A percentile compares a stretch with the other conserved stretches of the same genome.
phyloP scores from a whole-genome alignment of 495 filamentous ascomycete species.

The Elasticomyces elasticus region DNA sequence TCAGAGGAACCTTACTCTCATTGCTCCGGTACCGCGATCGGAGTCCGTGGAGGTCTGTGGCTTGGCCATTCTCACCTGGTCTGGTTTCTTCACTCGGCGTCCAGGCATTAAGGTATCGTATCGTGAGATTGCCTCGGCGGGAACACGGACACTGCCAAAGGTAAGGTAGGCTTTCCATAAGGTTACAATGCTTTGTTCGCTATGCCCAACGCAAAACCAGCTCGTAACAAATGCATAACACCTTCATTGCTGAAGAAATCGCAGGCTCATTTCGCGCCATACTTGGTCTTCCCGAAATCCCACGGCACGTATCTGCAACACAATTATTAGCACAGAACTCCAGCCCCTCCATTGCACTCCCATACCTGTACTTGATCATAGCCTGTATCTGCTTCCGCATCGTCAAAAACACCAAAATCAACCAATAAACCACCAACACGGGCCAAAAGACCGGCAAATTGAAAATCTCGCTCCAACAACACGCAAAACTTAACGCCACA shows the following conservation, averaged over 20 bases:
- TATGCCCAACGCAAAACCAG: background rate
- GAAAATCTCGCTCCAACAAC: constrained; percentile 87
- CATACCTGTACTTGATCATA: constrained; percentile 98
- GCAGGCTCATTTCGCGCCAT: constrained; percentile 4
- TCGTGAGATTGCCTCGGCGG: too few species aligned
- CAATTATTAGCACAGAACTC: background rate
- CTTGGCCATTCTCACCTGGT: too few species aligned
- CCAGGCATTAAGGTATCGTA: too few species aligned
- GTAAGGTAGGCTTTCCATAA: too few species aligned
- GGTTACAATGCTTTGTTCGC: constrained; percentile 1
- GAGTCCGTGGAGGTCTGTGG: too few species aligned
- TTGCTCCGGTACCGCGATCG: too few species aligned
- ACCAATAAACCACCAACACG: constrained; percentile 94
- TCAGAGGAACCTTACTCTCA: too few species aligned
- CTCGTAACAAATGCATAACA: background rate
- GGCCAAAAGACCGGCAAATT: constrained; percentile 99
- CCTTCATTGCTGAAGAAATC: background rate
- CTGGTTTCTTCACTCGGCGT: too few species aligned
- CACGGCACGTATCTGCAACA: constrained; percentile 21
- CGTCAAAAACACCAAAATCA: constrained; percentile 87
- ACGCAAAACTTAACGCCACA: constrained; percentile 70
- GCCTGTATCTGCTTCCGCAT: constrained; percentile 99
- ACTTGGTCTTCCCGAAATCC: constrained; percentile 24
- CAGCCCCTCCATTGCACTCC: background rate
- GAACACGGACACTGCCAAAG: too few species aligned